Evolutionary conservation across 2,329 filamentous ascomycete genomes (phyloP), one percentile per base, ranked within the genome.

Genomic region (Dactylellina parvicollis): DNA sequence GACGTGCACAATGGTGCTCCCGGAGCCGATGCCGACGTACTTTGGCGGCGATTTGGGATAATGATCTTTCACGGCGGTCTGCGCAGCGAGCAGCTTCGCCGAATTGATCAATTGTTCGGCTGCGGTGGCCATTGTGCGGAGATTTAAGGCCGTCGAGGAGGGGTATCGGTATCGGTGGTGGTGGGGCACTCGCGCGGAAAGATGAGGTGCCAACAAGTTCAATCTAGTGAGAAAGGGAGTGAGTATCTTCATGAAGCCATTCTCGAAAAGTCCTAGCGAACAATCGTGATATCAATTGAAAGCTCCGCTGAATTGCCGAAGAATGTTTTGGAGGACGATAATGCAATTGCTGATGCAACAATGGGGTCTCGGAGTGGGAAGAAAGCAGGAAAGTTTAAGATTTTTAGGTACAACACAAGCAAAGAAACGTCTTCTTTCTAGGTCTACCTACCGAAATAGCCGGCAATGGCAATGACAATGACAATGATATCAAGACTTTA

Each of bases 1-100:
- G 52, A 94, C 91, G 81, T 94, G 92, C 78, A 92, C 87, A 75
- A 95, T 92, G 18, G 90, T 92, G 77, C 89, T 90, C 71, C 90
- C 90, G 67, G 90, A 92, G 75, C 91, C 91, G 80, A 95, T 94
- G 77, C 91, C 91, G 76, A 93, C 84, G 79, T 87, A 89, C 62
- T 83, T 85, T 26, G 66, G 66, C 54, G 55, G 62, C 65, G 73
- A 32, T 73, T 66, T 40, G 62, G 84, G 83, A 78, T 93, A 89
- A 81, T 92, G 87, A 74, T 92, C 89, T 61, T 85, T 83, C 46
- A 93, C 90, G 52, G 91, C 91, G 77, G 86, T 87, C 80, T 85
- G 88, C 75, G 90, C 91, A 57, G 91, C 91, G 42, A 87, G 85
- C 78, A 88, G 87, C 82, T 95, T 95, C 74, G 91, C 90, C 3